Conservation (phyloP, 2,329 filamentous ascomycete genomes). For the Mycosphaerella sp. region DNA sequence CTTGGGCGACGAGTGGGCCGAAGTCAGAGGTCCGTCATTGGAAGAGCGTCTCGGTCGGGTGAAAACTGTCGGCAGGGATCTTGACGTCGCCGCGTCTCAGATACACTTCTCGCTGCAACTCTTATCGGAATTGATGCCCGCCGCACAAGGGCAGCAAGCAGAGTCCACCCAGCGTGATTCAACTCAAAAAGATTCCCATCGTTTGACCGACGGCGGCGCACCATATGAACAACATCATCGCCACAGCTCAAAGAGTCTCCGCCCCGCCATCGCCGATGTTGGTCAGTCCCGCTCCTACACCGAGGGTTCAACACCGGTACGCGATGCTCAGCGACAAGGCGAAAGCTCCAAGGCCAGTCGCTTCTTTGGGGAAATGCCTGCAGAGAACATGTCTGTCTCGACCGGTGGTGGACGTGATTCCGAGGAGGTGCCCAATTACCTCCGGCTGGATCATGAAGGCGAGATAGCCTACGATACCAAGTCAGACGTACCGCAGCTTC, state of each 20-base stretch:
- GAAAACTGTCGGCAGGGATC: slow-evolving; percentile 65
- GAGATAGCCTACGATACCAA: slow-evolving; percentile 90
- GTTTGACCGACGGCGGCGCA: slow-evolving; percentile 34
- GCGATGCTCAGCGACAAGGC: slow-evolving; percentile 26
- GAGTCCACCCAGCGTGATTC: slow-evolving; percentile 20
- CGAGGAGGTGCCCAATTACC: slow-evolving; percentile 76
- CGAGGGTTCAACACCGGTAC: slow-evolving; percentile 43
- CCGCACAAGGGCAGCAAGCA: slow-evolving; percentile 38
- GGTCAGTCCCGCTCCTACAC: slow-evolving; percentile 60
- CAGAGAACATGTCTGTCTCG: slow-evolving; percentile 16
- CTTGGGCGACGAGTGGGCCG: slow-evolving; percentile 90
- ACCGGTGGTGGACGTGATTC: slow-evolving; percentile 43
- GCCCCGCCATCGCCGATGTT: slow-evolving; percentile 49
- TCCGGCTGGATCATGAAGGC: slow-evolving; percentile 78
- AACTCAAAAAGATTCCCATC: slow-evolving; percentile 24
- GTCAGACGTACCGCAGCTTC: slow-evolving; percentile 65
- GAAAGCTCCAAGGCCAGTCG: slow-evolving; percentile 46
- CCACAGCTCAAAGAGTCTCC: slow-evolving; percentile 36
- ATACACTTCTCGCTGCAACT: slow-evolving; percentile 83
- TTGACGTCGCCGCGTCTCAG: slow-evolving; percentile 82
- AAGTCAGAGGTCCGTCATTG: slow-evolving; percentile 80
- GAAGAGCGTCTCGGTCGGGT: slow-evolving; percentile 81
- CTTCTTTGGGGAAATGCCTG: slow-evolving; percentile 49
- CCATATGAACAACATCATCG: slow-evolving; percentile 28
- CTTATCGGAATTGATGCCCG: slow-evolving; percentile 71